Conservation (phyloP, 331 rosid species). For the Malus hybrid region DNA sequence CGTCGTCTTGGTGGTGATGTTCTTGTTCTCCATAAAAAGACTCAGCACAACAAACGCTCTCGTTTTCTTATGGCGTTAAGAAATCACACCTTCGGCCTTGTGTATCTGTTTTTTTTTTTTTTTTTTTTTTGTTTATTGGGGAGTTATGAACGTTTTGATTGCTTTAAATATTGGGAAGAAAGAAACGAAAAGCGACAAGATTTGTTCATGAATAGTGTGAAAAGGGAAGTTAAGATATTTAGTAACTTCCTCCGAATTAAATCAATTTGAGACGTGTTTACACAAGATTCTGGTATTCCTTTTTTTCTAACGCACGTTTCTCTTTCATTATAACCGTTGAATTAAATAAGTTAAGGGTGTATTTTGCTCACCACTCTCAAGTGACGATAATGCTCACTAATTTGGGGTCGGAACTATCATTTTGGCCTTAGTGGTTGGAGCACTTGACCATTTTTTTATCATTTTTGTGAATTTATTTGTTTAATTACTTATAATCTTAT, state of each 20-base stretch:
- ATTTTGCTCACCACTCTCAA: no score
- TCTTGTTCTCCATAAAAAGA: constrained; percentile 23
- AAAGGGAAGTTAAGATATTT: not conserved
- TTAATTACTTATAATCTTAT: not conserved
- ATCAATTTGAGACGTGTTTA: not conserved
- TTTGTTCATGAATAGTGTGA: constrained; percentile 7
- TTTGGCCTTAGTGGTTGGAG: not conserved
- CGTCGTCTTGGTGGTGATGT: not conserved
- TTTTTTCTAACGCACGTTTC: no score
- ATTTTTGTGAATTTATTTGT: not conserved
- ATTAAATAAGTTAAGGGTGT: no score
- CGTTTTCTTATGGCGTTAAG: not conserved
- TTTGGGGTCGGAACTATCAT: not conserved
- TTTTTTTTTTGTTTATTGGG: not conserved
- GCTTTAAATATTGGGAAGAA: constrained; percentile 5
- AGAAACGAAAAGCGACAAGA: not conserved
- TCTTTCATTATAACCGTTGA: no score
- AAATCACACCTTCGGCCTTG: not conserved
- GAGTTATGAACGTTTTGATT: not conserved
- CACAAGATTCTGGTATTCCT: no score
- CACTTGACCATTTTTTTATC: not conserved
- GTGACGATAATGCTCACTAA: no score
- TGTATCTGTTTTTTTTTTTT: not conserved
- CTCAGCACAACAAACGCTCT: not conserved
- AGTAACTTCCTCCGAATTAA: not conserved